A percentile compares a stretch with the other conserved stretches of the same genome.
Evolutionary conservation across 2,329 filamentous ascomycete genomes (phyloP).

Genomic region (Ophiostoma angusticollis): DNA sequence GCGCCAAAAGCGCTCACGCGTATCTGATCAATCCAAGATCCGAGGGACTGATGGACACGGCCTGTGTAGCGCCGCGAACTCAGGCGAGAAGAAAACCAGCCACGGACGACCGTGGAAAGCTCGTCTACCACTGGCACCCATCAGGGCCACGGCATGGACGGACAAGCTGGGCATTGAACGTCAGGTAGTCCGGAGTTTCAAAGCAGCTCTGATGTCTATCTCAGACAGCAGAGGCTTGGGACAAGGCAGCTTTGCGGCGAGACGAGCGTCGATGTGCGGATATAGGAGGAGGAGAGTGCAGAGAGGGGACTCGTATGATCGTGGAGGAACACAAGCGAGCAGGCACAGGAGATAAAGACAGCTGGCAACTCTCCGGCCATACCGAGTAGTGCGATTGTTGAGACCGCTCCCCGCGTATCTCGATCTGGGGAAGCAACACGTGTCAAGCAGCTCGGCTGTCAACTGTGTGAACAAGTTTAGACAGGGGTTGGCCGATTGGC

Average conservation of each 20-base stretch:
- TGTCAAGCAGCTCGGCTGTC: constrained; percentile 1
- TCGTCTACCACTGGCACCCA: too few relatives aligned
- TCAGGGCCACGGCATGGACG: not conserved
- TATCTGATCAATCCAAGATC: too few relatives aligned
- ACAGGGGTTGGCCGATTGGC: not conserved
- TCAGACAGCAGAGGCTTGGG: not conserved
- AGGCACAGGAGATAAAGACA: too few relatives aligned
- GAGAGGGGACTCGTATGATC: too few relatives aligned
- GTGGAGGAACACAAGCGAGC: too few relatives aligned
- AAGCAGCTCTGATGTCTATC: not conserved
- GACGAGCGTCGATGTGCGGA: too few relatives aligned
- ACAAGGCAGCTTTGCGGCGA: too few relatives aligned
- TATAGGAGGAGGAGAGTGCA: too few relatives aligned
- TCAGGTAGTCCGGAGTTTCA: constrained; percentile 3
- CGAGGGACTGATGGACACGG: not conserved
- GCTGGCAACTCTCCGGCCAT: constrained; percentile 1
- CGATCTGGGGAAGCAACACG: constrained; percentile 7
- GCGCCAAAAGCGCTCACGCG: too few relatives aligned
- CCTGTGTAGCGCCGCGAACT: not conserved
- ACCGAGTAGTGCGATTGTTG: not conserved
- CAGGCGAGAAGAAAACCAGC: constrained; percentile 5
- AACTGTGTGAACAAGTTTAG: constrained; percentile 8
- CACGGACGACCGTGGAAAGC: not conserved
- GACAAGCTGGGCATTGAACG: constrained; percentile 1
- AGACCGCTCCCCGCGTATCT: constrained; percentile 6